Base-by-base conservation (phyloP, 2,329 filamentous ascomycete species). In the Talaromyces sp. region DNA sequence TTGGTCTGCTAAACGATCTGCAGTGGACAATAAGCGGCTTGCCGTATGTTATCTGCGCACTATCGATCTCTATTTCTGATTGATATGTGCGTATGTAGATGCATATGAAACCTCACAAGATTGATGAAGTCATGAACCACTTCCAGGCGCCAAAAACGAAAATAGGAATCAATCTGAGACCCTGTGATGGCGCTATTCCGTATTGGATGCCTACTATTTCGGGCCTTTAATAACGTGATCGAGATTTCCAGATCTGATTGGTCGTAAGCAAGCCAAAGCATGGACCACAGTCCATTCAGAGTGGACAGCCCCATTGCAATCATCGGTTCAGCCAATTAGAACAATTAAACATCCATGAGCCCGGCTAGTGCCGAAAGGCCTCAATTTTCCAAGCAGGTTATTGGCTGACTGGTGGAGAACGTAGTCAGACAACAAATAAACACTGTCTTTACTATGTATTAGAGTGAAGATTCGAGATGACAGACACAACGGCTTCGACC, bases 311-410 rank as follows among this genome's bases (percentile, higher is more conserved):
- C 43, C 24, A 50, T 4, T 9, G 6, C 11, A 16, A 16, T 1
- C 27, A 1, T 37, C 2, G 6, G 16, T 9, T 14, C 16, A 43
- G 47, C 60, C 16, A 62, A 62, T 62, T 8, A 43, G 1, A 16
- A 1, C 5, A 14, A 16, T 10, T 1, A 8, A 3, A 2, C 13
- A 4, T 47, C 19, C 4, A 22, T 22, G 13, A 31, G 19, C 2
- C n/a, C 60, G 60, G 60, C 60, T 62, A 62, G 60, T 61, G 45
- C 60, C 60, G 60, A 62, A 33, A 6, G 2, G 14, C 3, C 8
- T 33, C 31, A 24, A 5, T 31, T 27, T 39, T 60, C 14, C 4
- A 3, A 14, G n/a, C 16, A 9, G 10, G 10, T 37, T 13, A 48
- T 62, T 52, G 45, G 59, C 19, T 62, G 16, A 22, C n/a, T 24